Evolutionary conservation across 2,329 filamentous ascomycete genomes (phyloP), one percentile per base, ranked within the genome.

Genomic region (Aspergillus sergii): DNA sequence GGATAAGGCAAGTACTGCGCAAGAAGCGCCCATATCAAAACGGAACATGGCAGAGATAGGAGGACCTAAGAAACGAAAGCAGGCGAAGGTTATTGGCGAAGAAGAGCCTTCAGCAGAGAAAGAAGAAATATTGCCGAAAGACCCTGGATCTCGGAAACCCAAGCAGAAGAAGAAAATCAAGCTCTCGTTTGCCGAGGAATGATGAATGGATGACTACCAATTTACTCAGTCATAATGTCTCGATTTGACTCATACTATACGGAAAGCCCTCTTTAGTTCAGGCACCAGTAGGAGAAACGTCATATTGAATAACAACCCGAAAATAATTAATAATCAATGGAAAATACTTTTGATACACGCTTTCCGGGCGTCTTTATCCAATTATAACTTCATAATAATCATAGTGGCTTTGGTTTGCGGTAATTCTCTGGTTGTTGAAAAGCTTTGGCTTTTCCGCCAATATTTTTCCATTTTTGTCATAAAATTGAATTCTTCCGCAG

Each of bases 131-230:
- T 66, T 60, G 48, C 63, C 68, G 56, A 73, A 73, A 59, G 67
- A 69, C 6, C 39, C 66, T 48, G 64, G 67, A 43, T 61, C 69
- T 54, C 72, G 71, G 56, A 80, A 80, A 66, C 65, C 73, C 10
- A 80, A 79, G 64, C 69, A 71, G 66, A 77, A 76, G 62, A 81
- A 80, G 75, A 81, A 80, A 68, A 79, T 81, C 64, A 82, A 82
- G 66, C 72, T 82, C 16, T 81, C 80, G 2, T 82, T 82, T 67
- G 77, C 80, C 53, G 78, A 81, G 64, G 30, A 50, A 57, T 60
- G 51, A 57, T 36, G 10, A 28, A 30, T 21, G 19, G 28, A 46
- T 48, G 32, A 28, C 9, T 41, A 41, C 14, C n/a, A 12, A 21
- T 23, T 46, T 28, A 28, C 5, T 12, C 32, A 56, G 36, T 51